Percentiles rank a stretch among this genome's conserved stretches.
Evolutionary conservation across 345 rosid species (phyloP).

Genomic region (Crucihimalaya himalaica): DNA sequence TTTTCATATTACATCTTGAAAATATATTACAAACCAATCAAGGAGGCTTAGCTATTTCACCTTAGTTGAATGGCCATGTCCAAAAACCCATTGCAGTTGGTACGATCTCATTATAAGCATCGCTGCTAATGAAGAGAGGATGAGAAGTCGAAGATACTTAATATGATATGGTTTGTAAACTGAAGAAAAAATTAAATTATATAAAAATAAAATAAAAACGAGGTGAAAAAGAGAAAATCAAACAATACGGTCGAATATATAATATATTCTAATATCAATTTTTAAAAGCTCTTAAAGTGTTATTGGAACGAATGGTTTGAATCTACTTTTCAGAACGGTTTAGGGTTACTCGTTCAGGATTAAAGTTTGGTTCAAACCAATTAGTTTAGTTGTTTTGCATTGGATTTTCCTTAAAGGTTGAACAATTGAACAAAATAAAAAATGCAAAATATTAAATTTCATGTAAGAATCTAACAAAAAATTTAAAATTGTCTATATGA

Average conservation of each 20-base stretch:
- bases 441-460: not conserved
- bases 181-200: not conserved
- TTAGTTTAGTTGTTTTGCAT: not conserved
- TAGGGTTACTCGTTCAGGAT: not conserved
- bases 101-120: not conserved
- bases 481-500: not conserved
- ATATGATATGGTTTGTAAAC: not conserved
- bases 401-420: not conserved
- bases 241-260: not conserved
- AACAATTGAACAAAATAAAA: not conserved
- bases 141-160: not conserved
- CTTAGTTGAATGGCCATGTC: not conserved
- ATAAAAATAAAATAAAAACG: not conserved
- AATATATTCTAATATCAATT: not conserved
- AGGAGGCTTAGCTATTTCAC: not conserved
- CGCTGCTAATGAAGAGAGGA: not conserved
- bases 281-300: not conserved
- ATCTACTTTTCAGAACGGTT: not conserved
- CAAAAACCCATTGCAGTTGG: not conserved
- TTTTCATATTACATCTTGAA: not conserved
- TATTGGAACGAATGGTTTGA: not conserved
- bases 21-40: not conserved
- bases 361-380: not conserved
- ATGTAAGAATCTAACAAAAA: conserved; percentile 10
- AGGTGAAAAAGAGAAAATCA: not conserved